Evolutionary conservation across 139 green algal species (phyloP).

Genomic region (Tetradesmus obliquus): DNA sequence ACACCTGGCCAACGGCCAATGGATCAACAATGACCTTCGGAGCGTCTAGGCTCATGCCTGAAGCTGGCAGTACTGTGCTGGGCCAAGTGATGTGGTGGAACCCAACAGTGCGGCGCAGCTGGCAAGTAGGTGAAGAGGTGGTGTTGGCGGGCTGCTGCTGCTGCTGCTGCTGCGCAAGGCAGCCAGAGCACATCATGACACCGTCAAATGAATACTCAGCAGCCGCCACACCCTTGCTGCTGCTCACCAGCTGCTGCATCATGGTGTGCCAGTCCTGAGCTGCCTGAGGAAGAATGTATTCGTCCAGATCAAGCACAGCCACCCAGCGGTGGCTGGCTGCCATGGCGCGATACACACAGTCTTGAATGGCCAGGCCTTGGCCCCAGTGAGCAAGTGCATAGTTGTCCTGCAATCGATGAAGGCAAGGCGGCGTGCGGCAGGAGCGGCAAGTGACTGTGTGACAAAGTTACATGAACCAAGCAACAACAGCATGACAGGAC

Average conservation of each 20-base stretch:
- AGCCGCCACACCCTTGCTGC: background rate
- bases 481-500: background rate
- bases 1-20: background rate
- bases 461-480: too few relatives aligned
- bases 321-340: conserved; percentile 22
- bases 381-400: background rate
- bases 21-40: conserved; percentile 22
- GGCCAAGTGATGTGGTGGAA: conserved; percentile 6
- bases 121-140: background rate
- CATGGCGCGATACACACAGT: conserved; percentile 33
- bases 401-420: background rate
- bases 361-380: conserved; percentile 5
- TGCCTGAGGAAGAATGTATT: background rate
- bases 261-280: background rate
- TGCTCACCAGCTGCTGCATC: background rate
- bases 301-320: conserved; percentile 10
- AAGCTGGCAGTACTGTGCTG: too few relatives aligned
- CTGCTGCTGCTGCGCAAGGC: background rate
- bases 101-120: background rate
- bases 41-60: background rate
- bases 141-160: too few relatives aligned
- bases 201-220: background rate
- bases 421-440: too few relatives aligned
- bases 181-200: background rate
- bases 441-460: too few relatives aligned